Percentiles rank a stretch among this genome's conserved stretches.
These are phyloP conservation scores for Aphanomyces invadans DNA, from an alignment of 352 stramenopile genomes.

Conservation along the genomic window DNA sequence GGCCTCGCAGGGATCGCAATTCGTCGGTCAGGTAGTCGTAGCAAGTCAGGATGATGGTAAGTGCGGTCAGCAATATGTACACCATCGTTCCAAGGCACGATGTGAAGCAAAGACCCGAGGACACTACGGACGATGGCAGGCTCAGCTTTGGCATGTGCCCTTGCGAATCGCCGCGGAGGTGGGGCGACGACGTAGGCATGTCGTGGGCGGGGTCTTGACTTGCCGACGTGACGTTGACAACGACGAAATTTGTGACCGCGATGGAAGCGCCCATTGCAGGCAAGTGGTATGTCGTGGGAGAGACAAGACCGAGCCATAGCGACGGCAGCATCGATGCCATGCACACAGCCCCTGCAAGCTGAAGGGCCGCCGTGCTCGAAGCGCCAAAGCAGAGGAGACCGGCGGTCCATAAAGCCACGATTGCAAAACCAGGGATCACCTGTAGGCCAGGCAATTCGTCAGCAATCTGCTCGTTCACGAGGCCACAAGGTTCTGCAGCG, in stretches of 20 bases:
- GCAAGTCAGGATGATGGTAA: conserved; percentile 13
- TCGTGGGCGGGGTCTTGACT: no score
- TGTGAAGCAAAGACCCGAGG: background rate
- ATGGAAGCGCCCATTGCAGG: no score
- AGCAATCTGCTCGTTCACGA: no score
- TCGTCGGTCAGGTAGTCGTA: conserved; percentile 21
- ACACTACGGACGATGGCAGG: background rate
- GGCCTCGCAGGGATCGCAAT: conserved; percentile 2
- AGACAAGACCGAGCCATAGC: background rate
- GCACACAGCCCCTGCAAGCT: background rate
- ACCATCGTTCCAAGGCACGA: background rate
- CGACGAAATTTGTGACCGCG: no score
- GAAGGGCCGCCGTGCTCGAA: background rate
- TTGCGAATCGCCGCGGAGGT: no score
- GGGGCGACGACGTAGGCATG: no score
- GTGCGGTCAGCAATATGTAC: background rate
- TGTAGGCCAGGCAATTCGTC: background rate
- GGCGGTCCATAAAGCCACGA: background rate
- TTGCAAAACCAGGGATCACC: background rate
- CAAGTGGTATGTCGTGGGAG: background rate
- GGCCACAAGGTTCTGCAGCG: no score
- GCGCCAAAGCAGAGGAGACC: background rate
- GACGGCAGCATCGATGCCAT: background rate
- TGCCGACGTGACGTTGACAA: no score
- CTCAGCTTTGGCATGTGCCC: no score